Evolutionary conservation across 2,329 filamentous ascomycete species (phyloP).

Genomic region (Calonectria naviculata): DNA sequence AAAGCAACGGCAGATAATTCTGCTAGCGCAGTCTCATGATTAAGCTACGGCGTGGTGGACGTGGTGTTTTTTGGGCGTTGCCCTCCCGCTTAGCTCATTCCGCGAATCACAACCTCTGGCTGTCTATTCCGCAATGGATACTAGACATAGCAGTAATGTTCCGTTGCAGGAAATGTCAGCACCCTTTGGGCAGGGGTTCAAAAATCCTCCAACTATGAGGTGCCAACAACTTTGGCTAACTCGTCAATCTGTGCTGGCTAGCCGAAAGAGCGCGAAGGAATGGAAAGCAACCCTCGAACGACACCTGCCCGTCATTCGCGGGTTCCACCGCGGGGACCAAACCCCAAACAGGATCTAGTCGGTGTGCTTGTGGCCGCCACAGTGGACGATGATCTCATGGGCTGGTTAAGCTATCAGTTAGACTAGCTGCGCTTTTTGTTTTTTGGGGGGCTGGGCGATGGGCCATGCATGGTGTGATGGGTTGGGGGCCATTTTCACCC

Average conservation of each 20-base stretch:
- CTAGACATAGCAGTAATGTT: neutral
- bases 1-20: neutral
- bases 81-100: neutral
- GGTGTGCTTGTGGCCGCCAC: conserved; percentile 9
- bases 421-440: neutral
- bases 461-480: conserved; percentile 10
- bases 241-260: neutral
- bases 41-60: conserved; percentile 3
- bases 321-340: conserved; percentile 4
- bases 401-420: conserved; percentile 5
- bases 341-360: conserved; percentile 3
- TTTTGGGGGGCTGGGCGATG: neutral
- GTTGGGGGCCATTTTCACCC: conserved; percentile 4
- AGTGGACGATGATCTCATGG: conserved; percentile 12
- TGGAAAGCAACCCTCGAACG: neutral
- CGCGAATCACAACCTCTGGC: neutral
- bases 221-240: neutral
- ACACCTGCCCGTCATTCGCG: conserved; percentile 12
- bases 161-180: conserved; percentile 8
- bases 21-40: neutral
- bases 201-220: neutral
- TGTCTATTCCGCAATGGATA: conserved; percentile 1
- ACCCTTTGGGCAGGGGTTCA: neutral
- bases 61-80: neutral
- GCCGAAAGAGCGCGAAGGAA: conserved; percentile 1